phyloP scores from a whole-genome alignment of 805 yeast species.

The Metschnikowia picachoensis region DNA sequence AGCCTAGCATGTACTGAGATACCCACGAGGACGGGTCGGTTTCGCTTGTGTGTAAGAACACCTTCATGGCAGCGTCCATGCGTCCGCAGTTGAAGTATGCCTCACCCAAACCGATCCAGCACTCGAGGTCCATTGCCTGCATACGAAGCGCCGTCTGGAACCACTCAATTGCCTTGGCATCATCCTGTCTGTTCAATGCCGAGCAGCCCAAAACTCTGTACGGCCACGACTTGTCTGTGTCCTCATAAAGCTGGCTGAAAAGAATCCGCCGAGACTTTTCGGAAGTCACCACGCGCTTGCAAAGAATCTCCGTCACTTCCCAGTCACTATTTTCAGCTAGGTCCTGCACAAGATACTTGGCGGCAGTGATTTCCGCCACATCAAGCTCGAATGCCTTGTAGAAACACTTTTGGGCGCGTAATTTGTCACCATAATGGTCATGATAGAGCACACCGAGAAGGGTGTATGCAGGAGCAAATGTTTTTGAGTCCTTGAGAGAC shows the following conservation, averaged over 20 bases:
- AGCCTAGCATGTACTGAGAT: constrained; percentile 64
- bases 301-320: constrained; percentile 76
- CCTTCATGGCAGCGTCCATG: constrained; percentile 80
- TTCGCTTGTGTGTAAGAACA: constrained; percentile 61
- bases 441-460: constrained; percentile 74
- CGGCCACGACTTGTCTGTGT: constrained; percentile 68
- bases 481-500: constrained; percentile 60
- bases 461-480: constrained; percentile 76
- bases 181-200: constrained; percentile 65
- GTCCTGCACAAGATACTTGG: constrained; percentile 65
- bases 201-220: constrained; percentile 81
- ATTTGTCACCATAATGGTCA: constrained; percentile 51
- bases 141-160: constrained; percentile 82
- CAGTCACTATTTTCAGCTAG: constrained; percentile 70
- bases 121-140: constrained; percentile 60
- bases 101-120: constrained; percentile 98
- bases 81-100: constrained; percentile 85
- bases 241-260: constrained; percentile 24
- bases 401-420: constrained; percentile 80
- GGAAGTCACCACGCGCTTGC: constrained; percentile 60
- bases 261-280: constrained; percentile 55
- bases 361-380: constrained; percentile 70
- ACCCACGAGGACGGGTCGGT: constrained; percentile 55
- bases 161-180: constrained; percentile 78
- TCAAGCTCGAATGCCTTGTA: constrained; percentile 87